phyloP scores from a whole-genome alignment of 768 basidiomycete species.

The Pulveroboletus sp. region DNA sequence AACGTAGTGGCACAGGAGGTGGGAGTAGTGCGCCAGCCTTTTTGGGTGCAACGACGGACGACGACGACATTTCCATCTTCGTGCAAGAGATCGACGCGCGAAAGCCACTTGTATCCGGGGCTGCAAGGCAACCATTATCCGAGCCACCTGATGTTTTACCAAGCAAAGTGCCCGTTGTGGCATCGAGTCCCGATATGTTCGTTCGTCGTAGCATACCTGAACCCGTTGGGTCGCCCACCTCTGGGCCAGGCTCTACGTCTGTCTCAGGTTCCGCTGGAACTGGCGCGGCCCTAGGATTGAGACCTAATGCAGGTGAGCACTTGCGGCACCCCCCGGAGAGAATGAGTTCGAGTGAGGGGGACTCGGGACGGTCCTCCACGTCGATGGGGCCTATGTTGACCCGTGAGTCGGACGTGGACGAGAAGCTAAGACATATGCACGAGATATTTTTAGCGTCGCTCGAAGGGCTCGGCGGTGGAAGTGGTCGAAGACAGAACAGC shows the following conservation, averaged over 20 bases:
- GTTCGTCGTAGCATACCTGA: constrained; percentile 1
- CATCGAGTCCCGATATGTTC: constrained; percentile 5
- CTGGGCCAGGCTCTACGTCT: constrained; percentile 2
- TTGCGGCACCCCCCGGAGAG: constrained; percentile 17
- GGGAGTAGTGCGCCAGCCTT: constrained; percentile 33
- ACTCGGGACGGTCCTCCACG: constrained; percentile 22
- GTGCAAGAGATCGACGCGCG: constrained; percentile 73
- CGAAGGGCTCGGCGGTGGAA: constrained; percentile 48
- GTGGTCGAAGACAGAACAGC: constrained; percentile 26
- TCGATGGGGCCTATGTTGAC: constrained; percentile 54
- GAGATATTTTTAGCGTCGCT: constrained; percentile 62
- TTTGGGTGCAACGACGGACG: constrained; percentile 51
- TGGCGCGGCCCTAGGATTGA: constrained; percentile 10
- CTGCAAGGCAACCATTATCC: constrained; percentile 12
- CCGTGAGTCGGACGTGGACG: constrained; percentile 62
- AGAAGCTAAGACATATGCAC: constrained; percentile 60
- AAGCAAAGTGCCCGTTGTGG: background rate
- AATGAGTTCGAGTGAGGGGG: constrained; percentile 14
- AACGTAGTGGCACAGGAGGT: constrained; percentile 18
- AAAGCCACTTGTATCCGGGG: constrained; percentile 46
- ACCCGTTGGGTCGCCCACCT: background rate
- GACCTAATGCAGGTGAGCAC: constrained; percentile 15
- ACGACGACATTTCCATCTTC: constrained; percentile 75
- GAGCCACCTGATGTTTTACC: background rate
- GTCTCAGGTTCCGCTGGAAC: background rate